phyloP scores from a whole-genome alignment of 129 eudicot species.

The sunflower (Helianthus annuus) region DNA sequence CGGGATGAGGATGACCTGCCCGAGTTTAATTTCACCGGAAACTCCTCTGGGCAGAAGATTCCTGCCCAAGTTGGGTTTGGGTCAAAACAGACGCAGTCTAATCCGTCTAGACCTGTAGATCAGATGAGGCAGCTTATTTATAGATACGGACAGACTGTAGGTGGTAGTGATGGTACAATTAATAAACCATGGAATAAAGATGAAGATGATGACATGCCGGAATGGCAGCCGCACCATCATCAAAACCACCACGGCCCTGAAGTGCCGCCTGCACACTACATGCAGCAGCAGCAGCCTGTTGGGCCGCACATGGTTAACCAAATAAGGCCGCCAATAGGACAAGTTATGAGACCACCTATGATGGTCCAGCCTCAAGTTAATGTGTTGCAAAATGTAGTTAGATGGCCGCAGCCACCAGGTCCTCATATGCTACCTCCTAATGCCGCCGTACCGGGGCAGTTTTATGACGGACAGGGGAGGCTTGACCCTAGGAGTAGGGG shows the following conservation, averaged over 20 bases:
- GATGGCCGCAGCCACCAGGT: conserved; percentile 33
- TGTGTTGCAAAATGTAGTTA: conserved; percentile 25
- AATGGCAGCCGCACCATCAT: conserved; percentile 70
- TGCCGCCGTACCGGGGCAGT: conserved; percentile 29
- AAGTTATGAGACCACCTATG: conserved; percentile 1
- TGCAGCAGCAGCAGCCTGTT: conserved; percentile 36
- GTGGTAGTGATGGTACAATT: conserved; percentile 23
- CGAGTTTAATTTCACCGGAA: conserved; percentile 67
- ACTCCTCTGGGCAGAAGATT: conserved; percentile 19
- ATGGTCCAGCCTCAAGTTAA: conserved; percentile 22
- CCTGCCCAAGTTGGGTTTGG: conserved; percentile 26
- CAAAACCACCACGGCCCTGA: conserved; percentile 13
- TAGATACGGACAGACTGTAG: conserved; percentile 59
- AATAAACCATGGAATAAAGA: conserved; percentile 45
- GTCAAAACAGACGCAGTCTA: conserved; percentile 13
- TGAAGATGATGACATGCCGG: conserved; percentile 87
- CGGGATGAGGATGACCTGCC: conserved; percentile 86
- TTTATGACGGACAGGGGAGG: conserved; percentile 31
- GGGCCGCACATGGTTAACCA: conserved; percentile 29
- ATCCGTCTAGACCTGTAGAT: conserved; percentile 44
- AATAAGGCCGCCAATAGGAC: conserved; percentile 10
- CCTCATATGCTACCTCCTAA: conserved; percentile 20
- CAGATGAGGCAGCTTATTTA: conserved; percentile 69
- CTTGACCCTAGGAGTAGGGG: conserved; percentile 48
- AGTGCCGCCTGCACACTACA: conserved; percentile 22